Conservation (phyloP, 1,284 basidiomycete species). For the Takashimella tepidaria region DNA sequence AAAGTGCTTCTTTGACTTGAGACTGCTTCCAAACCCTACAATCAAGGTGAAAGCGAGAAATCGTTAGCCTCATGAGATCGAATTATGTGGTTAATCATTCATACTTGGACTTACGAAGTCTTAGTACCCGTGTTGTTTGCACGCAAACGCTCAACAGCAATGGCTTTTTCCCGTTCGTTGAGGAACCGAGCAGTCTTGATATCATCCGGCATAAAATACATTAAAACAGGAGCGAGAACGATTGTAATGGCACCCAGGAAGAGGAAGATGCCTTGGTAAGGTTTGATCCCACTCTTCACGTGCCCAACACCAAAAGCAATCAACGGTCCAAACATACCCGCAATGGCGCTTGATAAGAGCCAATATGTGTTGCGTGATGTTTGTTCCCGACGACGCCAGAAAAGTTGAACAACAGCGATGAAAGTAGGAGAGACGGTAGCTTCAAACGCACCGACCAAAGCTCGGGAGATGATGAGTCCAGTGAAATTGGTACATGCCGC, state of each 20-base stretch:
- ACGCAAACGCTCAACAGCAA: constrained; percentile 18
- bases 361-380: constrained; percentile 50
- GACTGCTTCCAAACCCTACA: constrained; percentile 30
- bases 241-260: constrained; percentile 20
- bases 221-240: constrained; percentile 11
- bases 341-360: constrained; percentile 16
- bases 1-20: constrained; percentile 40
- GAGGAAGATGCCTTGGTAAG: constrained; percentile 21
- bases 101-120: constrained; percentile 7
- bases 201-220: constrained; percentile 19
- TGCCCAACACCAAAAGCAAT: constrained; percentile 37
- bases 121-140: constrained; percentile 33
- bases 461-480: constrained; percentile 34
- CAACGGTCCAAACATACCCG: constrained; percentile 28
- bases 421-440: constrained; percentile 22
- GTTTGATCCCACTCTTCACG: constrained; percentile 14
- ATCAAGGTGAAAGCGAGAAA: no score
- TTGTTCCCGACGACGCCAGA: constrained; percentile 38
- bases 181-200: constrained; percentile 17
- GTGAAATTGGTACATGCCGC: constrained; percentile 49
- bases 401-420: constrained; percentile 23
- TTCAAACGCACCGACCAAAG: constrained; percentile 27
- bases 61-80: no score
- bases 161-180: constrained; percentile 18
- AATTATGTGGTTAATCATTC: no score